phyloP scores from a whole-genome alignment of 306 rosid species.

The Casuarina glauca region DNA sequence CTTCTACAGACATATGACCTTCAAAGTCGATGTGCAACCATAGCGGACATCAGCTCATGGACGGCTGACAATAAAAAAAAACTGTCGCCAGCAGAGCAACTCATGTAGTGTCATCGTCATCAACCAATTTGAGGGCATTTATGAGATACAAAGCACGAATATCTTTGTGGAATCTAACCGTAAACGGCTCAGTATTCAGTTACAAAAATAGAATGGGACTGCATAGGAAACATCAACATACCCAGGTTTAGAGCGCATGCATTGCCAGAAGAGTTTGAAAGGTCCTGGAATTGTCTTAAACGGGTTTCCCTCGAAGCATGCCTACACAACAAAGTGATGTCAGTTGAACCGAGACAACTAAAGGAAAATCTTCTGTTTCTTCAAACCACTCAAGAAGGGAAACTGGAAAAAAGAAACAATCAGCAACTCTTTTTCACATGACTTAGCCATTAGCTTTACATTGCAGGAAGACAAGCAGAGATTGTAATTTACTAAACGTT shows the following conservation, averaged over 20 bases:
- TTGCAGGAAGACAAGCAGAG: background rate
- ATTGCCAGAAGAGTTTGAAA: conserved; percentile 90
- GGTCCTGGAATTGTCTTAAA: conserved; percentile 96
- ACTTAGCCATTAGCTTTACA: background rate
- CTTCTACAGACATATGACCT: background rate
- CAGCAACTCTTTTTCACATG: background rate
- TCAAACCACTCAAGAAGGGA: background rate
- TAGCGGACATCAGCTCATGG: background rate
- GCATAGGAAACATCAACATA: conserved; percentile 19
- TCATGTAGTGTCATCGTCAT: background rate
- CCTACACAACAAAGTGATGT: conserved; percentile 44
- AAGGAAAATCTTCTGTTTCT: background rate
- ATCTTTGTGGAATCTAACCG: background rate
- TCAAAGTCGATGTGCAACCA: conserved; percentile 4
- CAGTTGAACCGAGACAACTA: background rate
- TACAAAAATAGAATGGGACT: conserved; percentile 8
- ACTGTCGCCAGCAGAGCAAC: background rate
- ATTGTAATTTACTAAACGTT: background rate
- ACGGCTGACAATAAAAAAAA: background rate
- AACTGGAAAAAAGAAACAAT: background rate
- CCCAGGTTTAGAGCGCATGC: conserved; percentile 99
- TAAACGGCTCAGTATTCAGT: background rate
- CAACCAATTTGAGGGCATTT: background rate
- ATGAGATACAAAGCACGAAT: background rate
- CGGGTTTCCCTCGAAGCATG: conserved; percentile 96